These are phyloP conservation scores for Penicillium brasilianum DNA, from an alignment of 2,329 filamentous ascomycete species.

Conservation along the genomic window DNA sequence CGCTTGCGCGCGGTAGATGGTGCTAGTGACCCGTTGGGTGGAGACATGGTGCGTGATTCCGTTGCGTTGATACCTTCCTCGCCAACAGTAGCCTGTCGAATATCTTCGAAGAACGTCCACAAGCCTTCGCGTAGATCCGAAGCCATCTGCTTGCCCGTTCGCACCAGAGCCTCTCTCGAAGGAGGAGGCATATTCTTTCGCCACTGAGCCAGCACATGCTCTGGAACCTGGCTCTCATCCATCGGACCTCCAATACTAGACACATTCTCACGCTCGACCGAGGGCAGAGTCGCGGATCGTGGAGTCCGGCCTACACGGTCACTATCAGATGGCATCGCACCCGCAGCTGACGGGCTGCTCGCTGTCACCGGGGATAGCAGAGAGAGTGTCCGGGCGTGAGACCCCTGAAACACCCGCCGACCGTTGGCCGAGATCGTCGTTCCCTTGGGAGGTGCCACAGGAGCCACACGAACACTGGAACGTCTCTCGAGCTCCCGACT, in stretches of 20 bases:
- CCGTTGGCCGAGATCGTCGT: constrained; percentile 44
- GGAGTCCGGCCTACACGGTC: constrained; percentile 44
- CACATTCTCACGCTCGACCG: constrained; percentile 42
- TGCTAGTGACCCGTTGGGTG: constrained; percentile 27
- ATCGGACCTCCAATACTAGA: constrained; percentile 25
- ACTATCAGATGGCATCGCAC: constrained; percentile 22
- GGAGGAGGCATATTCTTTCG: constrained; percentile 50
- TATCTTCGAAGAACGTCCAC: constrained; percentile 93
- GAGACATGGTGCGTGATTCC: constrained; percentile 43
- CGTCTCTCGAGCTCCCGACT: constrained; percentile 72
- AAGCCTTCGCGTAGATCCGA: constrained; percentile 88
- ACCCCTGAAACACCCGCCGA: constrained; percentile 71
- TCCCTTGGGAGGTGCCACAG: constrained; percentile 46
- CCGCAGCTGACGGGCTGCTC: constrained; percentile 22
- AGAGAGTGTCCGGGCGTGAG: constrained; percentile 72
- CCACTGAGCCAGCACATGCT: constrained; percentile 47
- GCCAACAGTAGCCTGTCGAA: constrained; percentile 92
- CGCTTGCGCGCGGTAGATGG: constrained; percentile 31
- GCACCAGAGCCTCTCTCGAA: constrained; percentile 58
- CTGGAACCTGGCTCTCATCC: constrained; percentile 34
- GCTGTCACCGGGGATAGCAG: constrained; percentile 69
- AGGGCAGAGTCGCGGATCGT: constrained; percentile 49
- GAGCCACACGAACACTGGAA: constrained; percentile 65
- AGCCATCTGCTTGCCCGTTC: constrained; percentile 75
- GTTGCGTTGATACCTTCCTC: constrained; percentile 78